Evolutionary conservation across 2,329 filamentous ascomycete species (phyloP), one percentile per base, ranked within the genome.

Genomic region (Paecilomyces sp.): DNA sequence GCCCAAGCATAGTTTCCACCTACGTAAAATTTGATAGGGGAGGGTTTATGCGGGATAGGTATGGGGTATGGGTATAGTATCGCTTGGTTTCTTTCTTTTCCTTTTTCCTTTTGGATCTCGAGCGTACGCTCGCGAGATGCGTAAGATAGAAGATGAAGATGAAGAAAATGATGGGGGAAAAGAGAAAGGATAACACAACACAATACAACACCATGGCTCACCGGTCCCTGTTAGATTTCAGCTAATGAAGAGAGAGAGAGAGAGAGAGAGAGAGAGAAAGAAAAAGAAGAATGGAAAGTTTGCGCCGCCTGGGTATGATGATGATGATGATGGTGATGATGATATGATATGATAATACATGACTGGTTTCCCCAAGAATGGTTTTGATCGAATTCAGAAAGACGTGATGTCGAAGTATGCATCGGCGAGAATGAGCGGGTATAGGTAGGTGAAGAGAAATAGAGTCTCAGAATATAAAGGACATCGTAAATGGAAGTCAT

Each of bases 281-380:
- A 41, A 8, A 41, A 41, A 18, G n/a, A 15, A 15, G 11, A 36
- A 36, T 22, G 18, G 47, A 36, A 57, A 36, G 57, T n/a, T 58
- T 51, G 33, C 47, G 47, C 22, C 51, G 25, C 28, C 50, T 25
- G 28, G 22, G 22, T 24, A 56, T 24, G 13, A 57, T 59, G 34
- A 25, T 55, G 56, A 41, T 56, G 33, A 36, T 56, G 51, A 34
- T 51, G 31, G 57, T 28, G 28, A 47, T 56, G 15, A 57, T 28
- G 31, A 15, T 28, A 62, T 30, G 41, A 25, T 22, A 63, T 47
- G 57, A 56, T 56, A 54, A 18, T 34, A 22, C 41, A 47, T 47
- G 41, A 47, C 15, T 47, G 41, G 41, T 9, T 33, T 47, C 41
- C 41, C 41, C n/a, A 47, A 47, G n/a, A 47, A 47, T 47, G 11